These are phyloP conservation scores for Breviolum minutum DNA, from an alignment of 73 alveolate genomes.

Conservation along the genomic window DNA sequence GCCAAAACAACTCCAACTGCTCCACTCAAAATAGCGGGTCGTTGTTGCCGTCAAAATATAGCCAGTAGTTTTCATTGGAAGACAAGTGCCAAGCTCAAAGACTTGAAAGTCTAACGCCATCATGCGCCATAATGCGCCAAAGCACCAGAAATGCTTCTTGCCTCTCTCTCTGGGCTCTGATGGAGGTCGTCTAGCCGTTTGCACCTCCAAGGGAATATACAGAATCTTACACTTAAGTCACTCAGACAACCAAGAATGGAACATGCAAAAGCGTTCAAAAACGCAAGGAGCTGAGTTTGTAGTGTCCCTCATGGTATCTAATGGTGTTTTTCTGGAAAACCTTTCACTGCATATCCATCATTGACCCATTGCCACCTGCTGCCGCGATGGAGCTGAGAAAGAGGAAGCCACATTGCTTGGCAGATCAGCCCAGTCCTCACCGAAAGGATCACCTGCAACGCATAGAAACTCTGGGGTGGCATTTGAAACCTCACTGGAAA, in stretches of 20 bases:
- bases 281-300: background rate
- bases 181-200: background rate
- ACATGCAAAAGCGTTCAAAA: background rate
- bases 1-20: background rate
- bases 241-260: background rate
- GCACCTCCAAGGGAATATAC: background rate
- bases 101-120: background rate
- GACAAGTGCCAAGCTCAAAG: background rate
- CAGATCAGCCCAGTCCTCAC: slow-evolving; percentile 38
- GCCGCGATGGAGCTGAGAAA: background rate
- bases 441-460: slow-evolving; percentile 35
- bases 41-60: background rate
- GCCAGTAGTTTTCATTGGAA: no score
- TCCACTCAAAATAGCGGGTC: background rate
- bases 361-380: background rate
- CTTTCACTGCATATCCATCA: no score
- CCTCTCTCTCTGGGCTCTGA: slow-evolving; percentile 6
- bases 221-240: background rate
- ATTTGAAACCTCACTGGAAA: background rate
- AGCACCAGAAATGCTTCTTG: slow-evolving; percentile 35
- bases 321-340: no score
- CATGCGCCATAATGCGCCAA: background rate
- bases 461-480: background rate
- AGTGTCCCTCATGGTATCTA: no score
- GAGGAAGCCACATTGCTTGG: background rate